Percentiles rank a stretch among this genome's conserved stretches.
phyloP scores from a whole-genome alignment of 106 monocot species.

The Dioscorea zingiberensis region DNA sequence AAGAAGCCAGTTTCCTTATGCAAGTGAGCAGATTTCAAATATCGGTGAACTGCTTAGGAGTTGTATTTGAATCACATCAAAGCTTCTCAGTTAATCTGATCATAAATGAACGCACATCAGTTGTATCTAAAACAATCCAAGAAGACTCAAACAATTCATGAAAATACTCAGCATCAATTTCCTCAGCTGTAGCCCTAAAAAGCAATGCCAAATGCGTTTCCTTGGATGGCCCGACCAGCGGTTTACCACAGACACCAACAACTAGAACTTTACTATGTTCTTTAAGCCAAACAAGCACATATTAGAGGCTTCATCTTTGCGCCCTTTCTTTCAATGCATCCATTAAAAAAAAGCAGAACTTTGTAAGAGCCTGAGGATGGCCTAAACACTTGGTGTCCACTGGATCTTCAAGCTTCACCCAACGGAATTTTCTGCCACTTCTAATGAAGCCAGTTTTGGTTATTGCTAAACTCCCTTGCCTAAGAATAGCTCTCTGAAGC shows the following conservation, averaged over 20 bases:
- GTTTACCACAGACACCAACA: conserved; percentile 80
- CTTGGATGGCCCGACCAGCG: conserved; percentile 79
- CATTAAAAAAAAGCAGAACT: conserved; percentile 87
- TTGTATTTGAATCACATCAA: conserved; percentile 22
- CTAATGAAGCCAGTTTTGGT: conserved; percentile 88
- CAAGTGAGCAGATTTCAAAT: no score
- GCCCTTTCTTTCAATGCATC: conserved; percentile 96
- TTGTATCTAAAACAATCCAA: conserved; percentile 74
- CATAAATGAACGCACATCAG: conserved; percentile 74
- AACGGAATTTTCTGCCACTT: conserved; percentile 78
- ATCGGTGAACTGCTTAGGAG: no score
- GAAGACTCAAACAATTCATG: conserved; percentile 95
- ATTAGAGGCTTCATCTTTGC: conserved; percentile 90
- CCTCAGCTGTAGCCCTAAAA: conserved; percentile 80
- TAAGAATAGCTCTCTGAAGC: conserved; percentile 81
- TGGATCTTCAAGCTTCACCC: conserved; percentile 92
- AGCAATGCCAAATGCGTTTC: conserved; percentile 80
- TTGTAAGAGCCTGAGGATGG: conserved; percentile 85
- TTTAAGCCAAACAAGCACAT: conserved; percentile 76
- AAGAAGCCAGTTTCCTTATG: no score
- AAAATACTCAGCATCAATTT: conserved; percentile 70
- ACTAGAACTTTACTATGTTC: conserved; percentile 68
- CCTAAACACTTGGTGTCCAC: conserved; percentile 58
- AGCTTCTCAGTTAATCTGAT: conserved; percentile 82
- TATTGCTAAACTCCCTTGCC: conserved; percentile 86